These are phyloP conservation scores for Myxozyma mucilagina DNA, from an alignment of 805 yeast species.

Conservation along the genomic window DNA sequence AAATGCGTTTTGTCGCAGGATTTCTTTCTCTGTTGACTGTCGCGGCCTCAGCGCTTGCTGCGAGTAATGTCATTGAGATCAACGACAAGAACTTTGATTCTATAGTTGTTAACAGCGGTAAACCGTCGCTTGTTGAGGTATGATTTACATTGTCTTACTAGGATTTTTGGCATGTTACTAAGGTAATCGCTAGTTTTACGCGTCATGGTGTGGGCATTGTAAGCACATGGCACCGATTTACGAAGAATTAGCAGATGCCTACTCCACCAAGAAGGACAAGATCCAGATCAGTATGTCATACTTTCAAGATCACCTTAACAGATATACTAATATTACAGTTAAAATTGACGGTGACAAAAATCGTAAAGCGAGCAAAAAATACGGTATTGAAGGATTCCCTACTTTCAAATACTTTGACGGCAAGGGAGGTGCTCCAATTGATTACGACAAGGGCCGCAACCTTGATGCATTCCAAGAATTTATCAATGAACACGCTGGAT, in stretches of 20 bases:
- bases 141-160: not conserved
- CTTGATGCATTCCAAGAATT: constrained; percentile 58
- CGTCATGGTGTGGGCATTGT: constrained; percentile 85
- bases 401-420: constrained; percentile 52
- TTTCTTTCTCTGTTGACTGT: constrained; percentile 2
- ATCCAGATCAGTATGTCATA: constrained; percentile 76
- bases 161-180: not conserved
- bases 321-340: constrained; percentile 46
- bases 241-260: constrained; percentile 62
- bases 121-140: constrained; percentile 56
- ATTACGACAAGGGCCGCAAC: constrained; percentile 45
- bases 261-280: constrained; percentile 42
- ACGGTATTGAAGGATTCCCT: constrained; percentile 78
- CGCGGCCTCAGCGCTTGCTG: constrained; percentile 10
- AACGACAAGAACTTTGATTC: constrained; percentile 54
- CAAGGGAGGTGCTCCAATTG: constrained; percentile 32
- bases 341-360: constrained; percentile 78
- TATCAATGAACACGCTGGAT: constrained; percentile 41
- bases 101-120: constrained; percentile 52
- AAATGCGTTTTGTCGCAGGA: not conserved
- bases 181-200: constrained; percentile 51
- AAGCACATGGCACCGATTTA: constrained; percentile 65
- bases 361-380: constrained; percentile 64
- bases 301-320: constrained; percentile 38
- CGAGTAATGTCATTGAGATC: constrained; percentile 44